Evolutionary conservation across 2,329 filamentous ascomycete genomes (phyloP).

Genomic region (Ophiostoma ips): DNA sequence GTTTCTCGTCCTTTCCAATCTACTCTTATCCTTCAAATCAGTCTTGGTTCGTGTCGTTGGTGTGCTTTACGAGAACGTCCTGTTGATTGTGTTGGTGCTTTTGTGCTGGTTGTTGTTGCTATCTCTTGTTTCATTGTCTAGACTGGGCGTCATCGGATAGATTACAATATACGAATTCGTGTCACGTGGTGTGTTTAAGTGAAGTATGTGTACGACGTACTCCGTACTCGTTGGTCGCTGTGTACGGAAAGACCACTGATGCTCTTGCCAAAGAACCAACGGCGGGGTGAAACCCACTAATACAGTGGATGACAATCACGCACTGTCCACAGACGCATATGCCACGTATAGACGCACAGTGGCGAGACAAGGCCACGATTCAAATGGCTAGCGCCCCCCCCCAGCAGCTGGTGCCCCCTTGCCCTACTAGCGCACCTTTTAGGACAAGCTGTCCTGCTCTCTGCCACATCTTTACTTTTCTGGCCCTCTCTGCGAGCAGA

Average conservation of each 20-base stretch:
- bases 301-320: neutral
- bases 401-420: no score
- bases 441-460: neutral
- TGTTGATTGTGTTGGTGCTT: no score
- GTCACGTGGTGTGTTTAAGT: no score
- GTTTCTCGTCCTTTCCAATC: no score
- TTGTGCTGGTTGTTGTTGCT: no score
- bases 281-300: neutral
- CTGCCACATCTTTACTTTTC: neutral
- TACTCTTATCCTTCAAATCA: neutral
- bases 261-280: no score
- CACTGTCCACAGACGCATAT: neutral
- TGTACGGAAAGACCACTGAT: no score
- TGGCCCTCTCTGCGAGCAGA: no score
- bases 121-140: neutral
- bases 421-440: neutral
- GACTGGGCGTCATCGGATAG: neutral
- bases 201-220: no score
- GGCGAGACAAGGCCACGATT: conserved; percentile 9
- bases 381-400: conserved; percentile 1
- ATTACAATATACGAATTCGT: no score
- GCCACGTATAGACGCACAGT: no score
- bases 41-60: neutral
- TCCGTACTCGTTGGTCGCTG: neutral
- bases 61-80: no score